Evolutionary conservation across 192 early-diverging fungal species (phyloP).

Genomic region (Coemansia sp.): DNA sequence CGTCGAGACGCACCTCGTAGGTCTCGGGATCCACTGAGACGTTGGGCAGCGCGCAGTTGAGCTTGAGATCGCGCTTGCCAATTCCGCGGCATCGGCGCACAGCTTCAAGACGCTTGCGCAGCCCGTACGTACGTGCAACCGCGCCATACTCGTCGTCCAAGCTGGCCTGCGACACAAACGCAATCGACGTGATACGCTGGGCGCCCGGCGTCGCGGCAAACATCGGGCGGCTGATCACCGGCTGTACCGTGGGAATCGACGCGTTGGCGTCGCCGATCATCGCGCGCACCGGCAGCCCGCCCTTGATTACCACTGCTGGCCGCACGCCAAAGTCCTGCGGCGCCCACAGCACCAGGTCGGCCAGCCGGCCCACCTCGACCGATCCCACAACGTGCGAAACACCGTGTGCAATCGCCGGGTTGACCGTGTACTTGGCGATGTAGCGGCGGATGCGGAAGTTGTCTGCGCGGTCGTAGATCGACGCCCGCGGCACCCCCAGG

Average conservation of each 20-base stretch:
- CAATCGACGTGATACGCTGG: slow-evolving; percentile 62
- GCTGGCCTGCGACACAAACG: slow-evolving; percentile 83
- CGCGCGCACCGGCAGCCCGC: slow-evolving; percentile 81
- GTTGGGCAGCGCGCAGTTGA: slow-evolving; percentile 76
- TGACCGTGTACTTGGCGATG: slow-evolving; percentile 97
- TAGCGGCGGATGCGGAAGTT: slow-evolving; percentile 90
- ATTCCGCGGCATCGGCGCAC: slow-evolving; percentile 79
- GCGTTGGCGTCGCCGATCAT: slow-evolving; percentile 95
- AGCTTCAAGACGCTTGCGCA: slow-evolving; percentile 68
- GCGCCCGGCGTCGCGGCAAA: slow-evolving; percentile 74
- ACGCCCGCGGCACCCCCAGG: slow-evolving; percentile 29
- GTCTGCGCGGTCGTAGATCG: slow-evolving; percentile 63
- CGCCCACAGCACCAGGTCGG: slow-evolving; percentile 85
- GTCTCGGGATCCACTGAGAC: slow-evolving; percentile 91
- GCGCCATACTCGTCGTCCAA: slow-evolving; percentile 57
- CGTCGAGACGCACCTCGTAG: slow-evolving; percentile 84
- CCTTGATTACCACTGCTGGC: slow-evolving; percentile 84
- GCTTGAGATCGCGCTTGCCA: slow-evolving; percentile 84
- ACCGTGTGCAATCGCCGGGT: slow-evolving; percentile 91
- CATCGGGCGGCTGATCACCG: slow-evolving; percentile 82
- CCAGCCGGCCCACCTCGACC: slow-evolving; percentile 91
- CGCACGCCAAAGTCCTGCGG: slow-evolving; percentile 89
- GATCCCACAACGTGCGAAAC: slow-evolving; percentile 87
- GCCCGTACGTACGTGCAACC: slow-evolving; percentile 57
- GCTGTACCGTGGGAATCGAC: slow-evolving; percentile 93